A percentile compares a stretch with the other conserved stretches of the same genome.
These are phyloP conservation scores for Aspergillus hortae DNA, from an alignment of 2,329 filamentous ascomycete genomes.

Conservation along the genomic window DNA sequence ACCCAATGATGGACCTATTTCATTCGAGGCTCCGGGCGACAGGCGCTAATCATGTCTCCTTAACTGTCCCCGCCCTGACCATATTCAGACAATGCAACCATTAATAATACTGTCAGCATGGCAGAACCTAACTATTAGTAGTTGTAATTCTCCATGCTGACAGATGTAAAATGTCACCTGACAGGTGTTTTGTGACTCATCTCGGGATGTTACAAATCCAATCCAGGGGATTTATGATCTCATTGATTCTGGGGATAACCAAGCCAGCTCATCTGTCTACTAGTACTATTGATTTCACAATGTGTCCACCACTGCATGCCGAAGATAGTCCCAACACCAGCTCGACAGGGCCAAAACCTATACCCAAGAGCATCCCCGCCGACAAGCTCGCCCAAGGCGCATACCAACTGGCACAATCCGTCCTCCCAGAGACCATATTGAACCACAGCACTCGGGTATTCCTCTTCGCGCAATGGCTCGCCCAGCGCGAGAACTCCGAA, in stretches of 20 bases:
- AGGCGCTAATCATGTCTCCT: background rate
- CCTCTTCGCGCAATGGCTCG: slow-evolving; percentile 20
- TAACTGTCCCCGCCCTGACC: background rate
- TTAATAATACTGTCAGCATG: background rate
- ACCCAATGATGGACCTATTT: background rate
- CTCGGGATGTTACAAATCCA: too few species aligned
- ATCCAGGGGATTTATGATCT: too few species aligned
- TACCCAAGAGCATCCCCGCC: background rate
- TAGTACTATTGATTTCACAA: too few species aligned
- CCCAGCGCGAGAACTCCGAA: slow-evolving; percentile 9
- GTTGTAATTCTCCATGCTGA: background rate
- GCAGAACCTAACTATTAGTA: background rate
- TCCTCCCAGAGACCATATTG: slow-evolving; percentile 20
- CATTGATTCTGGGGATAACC: too few species aligned
- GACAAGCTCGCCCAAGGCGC: slow-evolving; percentile 6
- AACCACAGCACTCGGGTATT: slow-evolving; percentile 26
- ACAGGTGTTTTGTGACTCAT: too few species aligned
- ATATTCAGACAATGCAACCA: background rate
- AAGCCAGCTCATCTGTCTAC: too few species aligned
- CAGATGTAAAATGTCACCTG: too few species aligned
- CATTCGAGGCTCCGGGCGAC: background rate
- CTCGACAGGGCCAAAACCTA: too few species aligned
- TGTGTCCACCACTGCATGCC: too few species aligned
- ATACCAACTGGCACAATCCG: slow-evolving; percentile 12
- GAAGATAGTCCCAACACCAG: too few species aligned